Conservation (phyloP, 1,139 yeast genomes). For the Geotrichum carabidarum region DNA sequence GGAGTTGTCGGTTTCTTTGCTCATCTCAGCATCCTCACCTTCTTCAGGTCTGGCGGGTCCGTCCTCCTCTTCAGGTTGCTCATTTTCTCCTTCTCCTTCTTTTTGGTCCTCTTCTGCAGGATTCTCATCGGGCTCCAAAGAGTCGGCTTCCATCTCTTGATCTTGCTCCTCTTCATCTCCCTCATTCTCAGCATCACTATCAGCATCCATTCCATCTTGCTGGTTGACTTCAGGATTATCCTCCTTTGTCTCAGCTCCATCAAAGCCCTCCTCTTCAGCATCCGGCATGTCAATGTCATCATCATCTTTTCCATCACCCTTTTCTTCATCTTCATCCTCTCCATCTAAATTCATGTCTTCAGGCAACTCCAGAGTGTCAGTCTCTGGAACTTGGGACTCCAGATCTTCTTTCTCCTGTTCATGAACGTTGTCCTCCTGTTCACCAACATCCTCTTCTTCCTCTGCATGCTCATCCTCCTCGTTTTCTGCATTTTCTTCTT, state of each 20-base stretch:
- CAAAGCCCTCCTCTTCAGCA: conserved; percentile 29
- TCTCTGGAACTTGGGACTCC: conserved; percentile 70
- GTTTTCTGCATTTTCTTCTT: conserved; percentile 23
- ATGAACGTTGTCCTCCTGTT: conserved; percentile 41
- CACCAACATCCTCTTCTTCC: conserved; percentile 41
- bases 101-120: conserved; percentile 63
- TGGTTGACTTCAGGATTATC: conserved; percentile 53
- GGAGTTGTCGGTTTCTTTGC: conserved; percentile 21
- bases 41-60: conserved; percentile 24
- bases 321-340: conserved; percentile 49
- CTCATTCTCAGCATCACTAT: conserved; percentile 41
- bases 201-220: conserved; percentile 34
- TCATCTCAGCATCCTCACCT: conserved; percentile 33
- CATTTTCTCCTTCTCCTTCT: conserved; percentile 52
- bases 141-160: conserved; percentile 64
- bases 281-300: conserved; percentile 38
- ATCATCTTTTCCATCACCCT: conserved; percentile 33
- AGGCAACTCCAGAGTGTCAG: conserved; percentile 76
- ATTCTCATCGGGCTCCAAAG: conserved; percentile 65
- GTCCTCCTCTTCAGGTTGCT: conserved; percentile 29
- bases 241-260: conserved; percentile 49
- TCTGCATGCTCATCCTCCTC: conserved; percentile 35
- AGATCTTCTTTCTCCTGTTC: conserved; percentile 68
- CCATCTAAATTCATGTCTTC: conserved; percentile 80
- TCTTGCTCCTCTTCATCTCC: conserved; percentile 66